phyloP scores from a whole-genome alignment of 768 basidiomycete species.

The Rhizopogon rudus region DNA sequence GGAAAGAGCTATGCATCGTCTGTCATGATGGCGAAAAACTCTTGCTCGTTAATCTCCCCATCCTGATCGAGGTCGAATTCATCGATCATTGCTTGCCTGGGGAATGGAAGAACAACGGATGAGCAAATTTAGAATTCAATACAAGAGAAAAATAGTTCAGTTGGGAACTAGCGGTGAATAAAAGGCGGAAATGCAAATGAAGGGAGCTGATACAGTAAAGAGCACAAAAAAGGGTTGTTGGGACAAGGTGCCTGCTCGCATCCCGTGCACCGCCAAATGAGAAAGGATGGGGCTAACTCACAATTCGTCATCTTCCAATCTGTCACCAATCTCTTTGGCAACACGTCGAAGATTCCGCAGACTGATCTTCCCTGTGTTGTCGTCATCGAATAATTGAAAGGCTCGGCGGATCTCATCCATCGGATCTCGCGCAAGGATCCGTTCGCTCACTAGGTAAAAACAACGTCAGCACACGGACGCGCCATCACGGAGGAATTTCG shows the following conservation, averaged over 20 bases:
- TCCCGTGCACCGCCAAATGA: conserved; percentile 12
- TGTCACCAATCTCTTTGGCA: conserved; percentile 95
- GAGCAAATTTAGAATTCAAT: conserved; percentile 24
- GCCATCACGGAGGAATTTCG: not conserved
- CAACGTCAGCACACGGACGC: conserved; percentile 12
- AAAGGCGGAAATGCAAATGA: conserved; percentile 13
- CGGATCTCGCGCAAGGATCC: conserved; percentile 90
- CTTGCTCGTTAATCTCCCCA: conserved; percentile 93
- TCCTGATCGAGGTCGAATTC: conserved; percentile 99
- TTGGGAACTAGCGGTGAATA: conserved; percentile 21
- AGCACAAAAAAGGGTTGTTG: conserved; percentile 24
- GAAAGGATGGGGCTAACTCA: conserved; percentile 40
- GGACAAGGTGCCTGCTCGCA: conserved; percentile 14
- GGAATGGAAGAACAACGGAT: conserved; percentile 23
- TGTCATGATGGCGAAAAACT: conserved; percentile 97
- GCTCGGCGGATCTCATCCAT: conserved; percentile 95
- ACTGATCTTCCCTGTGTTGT: conserved; percentile 91
- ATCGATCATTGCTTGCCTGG: conserved; percentile 99
- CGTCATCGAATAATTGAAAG: conserved; percentile 96
- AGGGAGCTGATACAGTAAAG: conserved; percentile 15
- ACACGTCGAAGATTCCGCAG: conserved; percentile 88
- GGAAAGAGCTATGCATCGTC: conserved; percentile 60
- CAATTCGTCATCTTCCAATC: conserved; percentile 95
- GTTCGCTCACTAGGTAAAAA: conserved; percentile 74
- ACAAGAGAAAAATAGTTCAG: conserved; percentile 9